Evolutionary conservation across 371 early-diverging fungal species (phyloP), one percentile per base, ranked within the genome.

Genomic region (Mortierella sp.): DNA sequence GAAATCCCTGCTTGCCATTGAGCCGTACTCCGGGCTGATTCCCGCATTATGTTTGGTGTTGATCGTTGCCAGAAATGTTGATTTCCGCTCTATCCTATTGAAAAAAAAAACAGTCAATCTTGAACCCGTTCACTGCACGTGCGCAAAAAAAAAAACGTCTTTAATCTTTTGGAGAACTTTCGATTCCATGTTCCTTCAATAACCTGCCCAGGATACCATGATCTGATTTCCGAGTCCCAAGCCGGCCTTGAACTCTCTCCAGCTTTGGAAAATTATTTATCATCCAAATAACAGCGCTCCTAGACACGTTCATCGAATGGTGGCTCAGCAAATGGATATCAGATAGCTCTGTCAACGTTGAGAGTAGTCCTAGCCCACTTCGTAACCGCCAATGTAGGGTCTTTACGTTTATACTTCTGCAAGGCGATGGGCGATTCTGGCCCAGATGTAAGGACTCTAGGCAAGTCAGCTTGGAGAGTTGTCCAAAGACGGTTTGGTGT

Each of bases 11-110:
- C 9, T 13, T 45, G 19, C 61, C 61, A 61, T 45, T 43, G 47
- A 17, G 61, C 47, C 17, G 49, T 19, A 17, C 61, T 22, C 23
- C 23, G 45, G 34, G n/a, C 49, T 29, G 45, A 32, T 47, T 32
- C 47, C 22, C 28, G 43, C 61, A 61, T 61, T n/a, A 42, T 47
- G 47, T n/a, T 47, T n/a, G n/a, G 40, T 47, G n/a, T n/a, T 47
- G n/a, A 17, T 47, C 17, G 47, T 47, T 37, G 47, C n/a, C n/a
- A n/a, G n/a, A n/a, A n/a, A 17, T n/a, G 47, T 17, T 47, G n/a
- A n/a, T n/a, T n/a, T 47, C n/a, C 43, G 10, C 43, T 43, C 17
- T n/a, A 17, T 47, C n/a, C 7, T n/a, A 17, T n/a, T 17, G 2
- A 47, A 17, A n/a, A n/a, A n/a, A 47, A 47, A 47, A 47, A n/a